Evolutionary conservation across 2,329 filamentous ascomycete species (phyloP), one percentile per base, ranked within the genome.

Genomic region (Cercospora sojina): DNA sequence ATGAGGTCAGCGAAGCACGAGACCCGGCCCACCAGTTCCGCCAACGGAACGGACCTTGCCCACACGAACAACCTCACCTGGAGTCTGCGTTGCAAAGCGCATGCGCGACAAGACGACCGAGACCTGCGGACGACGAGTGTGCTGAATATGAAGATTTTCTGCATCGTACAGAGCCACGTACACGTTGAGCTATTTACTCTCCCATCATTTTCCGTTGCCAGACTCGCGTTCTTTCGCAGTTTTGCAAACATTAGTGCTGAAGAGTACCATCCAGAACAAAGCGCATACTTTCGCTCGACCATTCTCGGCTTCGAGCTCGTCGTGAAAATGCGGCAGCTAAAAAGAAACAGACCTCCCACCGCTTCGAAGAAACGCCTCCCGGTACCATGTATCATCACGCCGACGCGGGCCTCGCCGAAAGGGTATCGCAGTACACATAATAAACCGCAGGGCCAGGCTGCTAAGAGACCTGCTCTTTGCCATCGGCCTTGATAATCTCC

Each of bases 391-490:
- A 61, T 63, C 59, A 27, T 63, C 59, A 58, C 59, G 60, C 51
- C 35, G 55, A 62, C 56, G 49, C 59, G 49, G 58, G 51, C 61
- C 61, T 57, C 62, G 58, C 59, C 60, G 60, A 55, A 55, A 23
- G 64, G 66, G 64, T 68, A 66, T 68, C 66, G 64, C 66, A 66
- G 57, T 64, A 66, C 38, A 49, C 35, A 58, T 49, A 55, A 64
- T 59, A n/a, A 64, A 29, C 57, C 31, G 18, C 49, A 43, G 29
- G 23, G 23, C 35, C 53, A 58, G n/a, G 9, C 23, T 25, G 51
- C 51, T 69, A 71, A 56, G 72, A 71, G 68, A 59, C 71, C 73
- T 65, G 71, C 71, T 73, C 73, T 62, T 71, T 67, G 57, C 55
- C 58, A 35, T 64, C 38, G 59, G 64, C 64, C 66, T 67, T 69